These are phyloP conservation scores for Gynostemma pentaphyllum DNA, from an alignment of 306 rosid species.

Conservation along the genomic window DNA sequence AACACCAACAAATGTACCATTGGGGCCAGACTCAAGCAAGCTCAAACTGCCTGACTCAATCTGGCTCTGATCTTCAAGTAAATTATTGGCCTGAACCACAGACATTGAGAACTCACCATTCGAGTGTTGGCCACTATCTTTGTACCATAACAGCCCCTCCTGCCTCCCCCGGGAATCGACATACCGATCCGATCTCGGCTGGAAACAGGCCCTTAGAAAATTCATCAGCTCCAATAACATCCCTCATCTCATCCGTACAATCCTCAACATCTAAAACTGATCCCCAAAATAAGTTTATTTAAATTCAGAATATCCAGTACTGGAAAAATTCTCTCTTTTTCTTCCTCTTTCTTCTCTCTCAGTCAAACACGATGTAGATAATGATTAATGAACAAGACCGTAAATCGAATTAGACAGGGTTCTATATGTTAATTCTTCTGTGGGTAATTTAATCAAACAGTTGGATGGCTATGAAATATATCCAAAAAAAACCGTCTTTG, in stretches of 20 bases:
- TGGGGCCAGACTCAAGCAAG: conserved; percentile 30
- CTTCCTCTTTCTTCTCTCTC: neutral
- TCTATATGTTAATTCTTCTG: neutral
- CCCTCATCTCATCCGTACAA: conserved; percentile 46
- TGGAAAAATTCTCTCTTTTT: neutral
- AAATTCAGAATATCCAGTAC: neutral
- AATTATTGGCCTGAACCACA: conserved; percentile 46
- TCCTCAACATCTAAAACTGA: conserved; percentile 19
- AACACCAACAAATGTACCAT: conserved; percentile 39
- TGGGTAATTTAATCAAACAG: conserved; percentile 1
- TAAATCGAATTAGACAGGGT: neutral
- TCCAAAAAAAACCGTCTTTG: neutral
- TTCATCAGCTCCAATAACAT: conserved; percentile 44
- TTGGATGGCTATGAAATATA: neutral
- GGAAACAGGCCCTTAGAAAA: conserved; percentile 40
- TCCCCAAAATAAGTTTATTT: neutral
- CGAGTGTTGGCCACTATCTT: conserved; percentile 36
- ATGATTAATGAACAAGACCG: neutral
- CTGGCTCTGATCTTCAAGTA: conserved; percentile 54
- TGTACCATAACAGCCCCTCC: conserved; percentile 46
- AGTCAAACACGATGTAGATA: neutral
- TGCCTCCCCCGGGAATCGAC: conserved; percentile 27
- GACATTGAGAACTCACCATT: conserved; percentile 46
- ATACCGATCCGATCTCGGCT: conserved; percentile 33
- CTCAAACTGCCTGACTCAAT: conserved; percentile 41